Percentiles rank a stretch among this genome's conserved stretches.
These are phyloP conservation scores for Lojkania enalia DNA, from an alignment of 2,329 filamentous ascomycete species.

Conservation along the genomic window DNA sequence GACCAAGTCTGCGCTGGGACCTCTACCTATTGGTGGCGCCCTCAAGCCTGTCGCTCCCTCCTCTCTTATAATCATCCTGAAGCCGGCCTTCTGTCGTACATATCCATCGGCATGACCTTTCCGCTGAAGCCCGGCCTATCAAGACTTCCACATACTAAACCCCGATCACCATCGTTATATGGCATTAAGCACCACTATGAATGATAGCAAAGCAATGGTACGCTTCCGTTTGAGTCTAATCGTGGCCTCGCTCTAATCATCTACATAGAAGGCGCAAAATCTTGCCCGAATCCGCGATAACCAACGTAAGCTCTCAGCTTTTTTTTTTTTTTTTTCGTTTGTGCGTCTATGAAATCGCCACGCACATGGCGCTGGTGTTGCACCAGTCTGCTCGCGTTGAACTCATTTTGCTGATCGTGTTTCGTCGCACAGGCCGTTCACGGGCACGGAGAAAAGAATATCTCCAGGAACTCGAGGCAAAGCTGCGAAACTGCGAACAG, in stretches of 20 bases:
- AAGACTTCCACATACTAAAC: constrained; percentile 13
- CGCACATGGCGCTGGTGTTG: too few relatives aligned
- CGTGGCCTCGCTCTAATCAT: not conserved
- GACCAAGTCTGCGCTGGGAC: constrained; percentile 17
- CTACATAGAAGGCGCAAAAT: constrained; percentile 42
- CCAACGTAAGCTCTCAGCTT: constrained; percentile 52
- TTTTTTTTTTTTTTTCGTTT: constrained; percentile 1
- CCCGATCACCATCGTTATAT: constrained; percentile 12
- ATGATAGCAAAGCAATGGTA: constrained; percentile 31
- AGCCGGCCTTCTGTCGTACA: constrained; percentile 22
- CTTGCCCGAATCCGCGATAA: constrained; percentile 72
- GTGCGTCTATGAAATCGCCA: too few relatives aligned
- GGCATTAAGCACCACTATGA: constrained; percentile 28
- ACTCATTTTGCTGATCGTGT: constrained; percentile 1
- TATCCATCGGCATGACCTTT: constrained; percentile 26
- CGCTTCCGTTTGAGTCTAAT: not conserved
- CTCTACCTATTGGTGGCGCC: constrained; percentile 28
- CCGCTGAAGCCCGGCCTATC: constrained; percentile 19
- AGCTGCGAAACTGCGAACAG: constrained; percentile 64
- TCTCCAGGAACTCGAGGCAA: constrained; percentile 68
- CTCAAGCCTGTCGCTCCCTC: constrained; percentile 17
- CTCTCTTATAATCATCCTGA: constrained; percentile 27
- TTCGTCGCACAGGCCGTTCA: constrained; percentile 64
- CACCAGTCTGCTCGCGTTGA: too few relatives aligned
- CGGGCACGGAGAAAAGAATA: constrained; percentile 75